Evolutionary conservation across 129 eudicot genomes (phyloP), one percentile per base, ranked within the genome.

Genomic region (Gnaphalium uliginosum): DNA sequence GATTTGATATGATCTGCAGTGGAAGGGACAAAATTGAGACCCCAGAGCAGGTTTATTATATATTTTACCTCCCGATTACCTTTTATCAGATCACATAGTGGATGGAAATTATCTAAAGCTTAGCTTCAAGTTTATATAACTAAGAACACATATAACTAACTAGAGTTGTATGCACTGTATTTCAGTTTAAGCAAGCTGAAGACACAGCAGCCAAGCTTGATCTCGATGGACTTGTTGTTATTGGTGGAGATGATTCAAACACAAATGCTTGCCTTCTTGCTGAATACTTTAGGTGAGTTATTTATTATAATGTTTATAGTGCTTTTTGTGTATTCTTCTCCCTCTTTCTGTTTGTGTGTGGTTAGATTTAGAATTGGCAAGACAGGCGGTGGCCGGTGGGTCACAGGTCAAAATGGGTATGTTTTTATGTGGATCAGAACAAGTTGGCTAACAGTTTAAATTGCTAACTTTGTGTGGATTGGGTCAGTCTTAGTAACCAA

Each of bases 201-300:
- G 97, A 95, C 68, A 91, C 97, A 26, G 97, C 89, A 50, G 6
- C 75, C 54, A 95, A 85, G 85, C 97, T 95, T 74, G 99, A 95
- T 78, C 85, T 95, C 26, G 99, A 95, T 80, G 99, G 99, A 41
- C 93, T 95, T 84, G 96, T 95, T 65, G 97, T 95, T 53, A 95
- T 95, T 81, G 99, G 99, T 60, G 99, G 99, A 64, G 99, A 95
- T 63, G 99, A 95, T 85, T 95, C 99, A 69, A 95, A 95, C 81
- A 95, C 99, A 41, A 95, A 95, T 75, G 99, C 99, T 68, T 95
- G 97, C 60, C 97, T 95, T 74, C 93, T 95, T 73, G 99, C 99
- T 71, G 99, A 95, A 66, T 82, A 95, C 78, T 95, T 95, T 50
- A 89, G 97, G 99, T 89, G 41, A 27, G 27, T 30, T 29, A 13